These are phyloP conservation scores for Penicillium sp. DNA, from an alignment of 2,329 filamentous ascomycete species.

Conservation along the genomic window DNA sequence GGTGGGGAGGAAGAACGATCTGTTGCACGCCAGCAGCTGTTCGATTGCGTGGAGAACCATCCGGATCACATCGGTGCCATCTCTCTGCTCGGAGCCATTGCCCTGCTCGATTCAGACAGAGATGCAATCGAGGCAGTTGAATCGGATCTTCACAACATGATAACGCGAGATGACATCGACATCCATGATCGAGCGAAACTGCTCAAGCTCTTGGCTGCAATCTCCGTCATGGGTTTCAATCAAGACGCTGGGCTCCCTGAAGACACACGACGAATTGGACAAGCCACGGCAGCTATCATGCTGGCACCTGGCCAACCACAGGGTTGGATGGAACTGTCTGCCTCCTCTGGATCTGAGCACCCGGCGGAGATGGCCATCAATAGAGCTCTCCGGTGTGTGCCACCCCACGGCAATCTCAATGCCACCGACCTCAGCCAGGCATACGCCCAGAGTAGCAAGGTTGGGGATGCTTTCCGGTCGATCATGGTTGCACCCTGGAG, in stretches of 20 bases:
- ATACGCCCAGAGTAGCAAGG: slow-evolving; percentile 68
- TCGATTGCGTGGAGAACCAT: slow-evolving; percentile 71
- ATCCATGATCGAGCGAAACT: slow-evolving; percentile 66
- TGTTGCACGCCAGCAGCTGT: slow-evolving; percentile 74
- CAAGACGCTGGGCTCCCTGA: slow-evolving; percentile 41
- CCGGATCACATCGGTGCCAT: slow-evolving; percentile 76
- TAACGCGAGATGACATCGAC: slow-evolving; percentile 63
- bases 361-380: slow-evolving; percentile 74
- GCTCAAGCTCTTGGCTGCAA: slow-evolving; percentile 70
- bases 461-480: slow-evolving; percentile 71
- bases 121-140: slow-evolving; percentile 78
- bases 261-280: slow-evolving; percentile 55
- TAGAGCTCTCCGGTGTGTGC: slow-evolving; percentile 71
- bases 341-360: slow-evolving; percentile 53
- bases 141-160: slow-evolving; percentile 70
- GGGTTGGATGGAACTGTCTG: slow-evolving; percentile 75
- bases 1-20: slow-evolving; percentile 70
- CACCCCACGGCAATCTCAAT: slow-evolving; percentile 66
- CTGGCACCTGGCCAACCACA: slow-evolving; percentile 73
- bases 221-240: slow-evolving; percentile 59
- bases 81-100: slow-evolving; percentile 78
- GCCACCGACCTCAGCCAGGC: slow-evolving; percentile 69
- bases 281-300: slow-evolving; percentile 75
- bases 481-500: slow-evolving; percentile 81
- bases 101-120: slow-evolving; percentile 72